Evolutionary conservation across 441 rosid genomes (phyloP).

Genomic region (Kokia cookei): DNA sequence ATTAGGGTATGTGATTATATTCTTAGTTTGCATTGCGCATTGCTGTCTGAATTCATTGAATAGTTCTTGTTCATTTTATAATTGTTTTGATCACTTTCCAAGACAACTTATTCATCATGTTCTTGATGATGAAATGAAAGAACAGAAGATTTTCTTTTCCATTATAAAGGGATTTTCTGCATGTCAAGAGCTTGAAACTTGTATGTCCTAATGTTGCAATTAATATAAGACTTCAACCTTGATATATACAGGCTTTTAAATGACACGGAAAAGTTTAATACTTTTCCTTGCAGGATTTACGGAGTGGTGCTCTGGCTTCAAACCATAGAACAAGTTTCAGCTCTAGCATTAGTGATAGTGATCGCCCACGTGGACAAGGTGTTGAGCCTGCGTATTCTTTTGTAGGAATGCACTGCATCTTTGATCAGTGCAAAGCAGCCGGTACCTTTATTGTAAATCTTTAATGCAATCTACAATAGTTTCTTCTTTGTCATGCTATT

Average conservation of each 20-base stretch:
- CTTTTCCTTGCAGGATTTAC: conserved; percentile 49
- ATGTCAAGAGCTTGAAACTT: background rate
- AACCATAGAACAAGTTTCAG: conserved; percentile 77
- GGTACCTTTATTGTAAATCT: conserved; percentile 31
- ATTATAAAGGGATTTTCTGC: background rate
- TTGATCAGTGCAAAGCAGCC: conserved; percentile 90
- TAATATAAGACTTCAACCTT: background rate
- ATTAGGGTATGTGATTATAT: background rate
- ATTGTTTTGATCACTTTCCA: background rate
- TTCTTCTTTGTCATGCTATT: background rate
- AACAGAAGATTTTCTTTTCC: background rate
- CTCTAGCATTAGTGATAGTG: conserved; percentile 68
- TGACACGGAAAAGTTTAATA: background rate
- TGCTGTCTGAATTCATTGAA: background rate
- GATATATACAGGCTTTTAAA: background rate
- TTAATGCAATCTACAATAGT: background rate
- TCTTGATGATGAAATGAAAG: background rate
- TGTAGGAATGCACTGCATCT: conserved; percentile 96
- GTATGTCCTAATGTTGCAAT: background rate
- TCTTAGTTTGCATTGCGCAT: background rate
- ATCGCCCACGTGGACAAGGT: conserved; percentile 47
- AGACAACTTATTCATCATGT: background rate
- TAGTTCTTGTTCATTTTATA: background rate
- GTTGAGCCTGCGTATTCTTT: conserved; percentile 88
- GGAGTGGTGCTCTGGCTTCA: conserved; percentile 50